Conservation (phyloP, 495 filamentous ascomycete species). For the Halenospora varia region DNA sequence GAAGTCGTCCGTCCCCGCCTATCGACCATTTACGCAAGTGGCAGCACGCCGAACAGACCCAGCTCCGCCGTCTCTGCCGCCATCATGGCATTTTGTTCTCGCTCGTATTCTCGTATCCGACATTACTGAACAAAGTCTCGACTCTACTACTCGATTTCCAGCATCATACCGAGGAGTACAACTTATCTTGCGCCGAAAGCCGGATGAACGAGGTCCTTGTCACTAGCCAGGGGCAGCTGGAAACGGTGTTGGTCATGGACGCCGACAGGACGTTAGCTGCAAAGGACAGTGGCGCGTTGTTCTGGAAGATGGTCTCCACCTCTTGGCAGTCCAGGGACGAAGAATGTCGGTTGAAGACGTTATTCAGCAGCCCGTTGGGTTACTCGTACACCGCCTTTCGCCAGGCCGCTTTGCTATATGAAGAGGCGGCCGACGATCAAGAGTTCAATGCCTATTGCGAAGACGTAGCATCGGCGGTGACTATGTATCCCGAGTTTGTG, state of each 20-base stretch:
- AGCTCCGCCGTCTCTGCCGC: neutral
- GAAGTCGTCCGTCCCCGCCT: neutral
- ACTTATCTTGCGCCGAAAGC: neutral
- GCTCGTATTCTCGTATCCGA: neutral
- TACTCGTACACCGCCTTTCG: constrained; percentile 54
- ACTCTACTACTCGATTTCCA: neutral
- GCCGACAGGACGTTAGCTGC: neutral
- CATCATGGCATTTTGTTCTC: neutral
- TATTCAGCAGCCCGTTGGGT: constrained; percentile 44
- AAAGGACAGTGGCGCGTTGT: neutral
- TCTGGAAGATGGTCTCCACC: neutral
- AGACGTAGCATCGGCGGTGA: constrained; percentile 36
- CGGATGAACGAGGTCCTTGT: neutral
- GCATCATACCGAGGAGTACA: neutral
- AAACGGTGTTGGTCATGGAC: neutral
- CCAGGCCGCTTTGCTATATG: constrained; percentile 50
- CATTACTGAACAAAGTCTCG: neutral
- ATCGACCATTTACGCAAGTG: neutral
- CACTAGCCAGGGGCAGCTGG: neutral
- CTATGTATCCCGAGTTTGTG: constrained; percentile 44
- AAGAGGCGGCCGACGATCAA: constrained; percentile 35
- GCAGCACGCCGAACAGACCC: neutral
- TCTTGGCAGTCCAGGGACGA: constrained; percentile 8
- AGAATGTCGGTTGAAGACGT: constrained; percentile 31
- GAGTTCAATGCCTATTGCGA: constrained; percentile 43